Conservation (phyloP, 2,329 filamentous ascomycete genomes). For the Camillea tinctor region DNA sequence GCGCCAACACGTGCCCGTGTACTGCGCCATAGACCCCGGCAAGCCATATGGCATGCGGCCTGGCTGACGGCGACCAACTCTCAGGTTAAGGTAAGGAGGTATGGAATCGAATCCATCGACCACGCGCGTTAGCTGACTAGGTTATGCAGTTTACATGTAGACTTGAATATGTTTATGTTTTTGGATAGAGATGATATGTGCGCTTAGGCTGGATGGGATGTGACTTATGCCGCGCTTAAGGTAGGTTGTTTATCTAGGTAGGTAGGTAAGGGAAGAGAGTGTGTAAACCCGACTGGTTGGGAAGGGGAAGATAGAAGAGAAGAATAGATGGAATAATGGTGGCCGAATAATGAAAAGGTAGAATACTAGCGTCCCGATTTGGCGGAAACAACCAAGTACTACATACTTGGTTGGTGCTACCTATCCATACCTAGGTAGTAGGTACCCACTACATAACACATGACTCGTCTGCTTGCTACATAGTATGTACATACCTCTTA, state of each 20-base stretch:
- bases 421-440: no score
- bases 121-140: background rate
- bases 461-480: no score
- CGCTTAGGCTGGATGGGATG: background rate
- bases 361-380: background rate
- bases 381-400: no score
- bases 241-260: no score
- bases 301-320: background rate
- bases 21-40: background rate
- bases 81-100: background rate
- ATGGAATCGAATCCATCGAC: background rate
- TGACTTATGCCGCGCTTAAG: background rate
- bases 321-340: no score
- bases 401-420: no score
- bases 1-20: background rate
- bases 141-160: background rate
- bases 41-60: background rate
- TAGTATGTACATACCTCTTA: no score
- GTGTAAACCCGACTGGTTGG: background rate
- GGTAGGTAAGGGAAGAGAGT: background rate
- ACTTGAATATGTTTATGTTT: background rate
- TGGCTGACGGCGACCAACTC: background rate
- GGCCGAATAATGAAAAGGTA: background rate
- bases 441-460: no score
- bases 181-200: background rate